phyloP scores from a whole-genome alignment of 1,139 yeast genomes.

The Waltiozyma sp. region DNA sequence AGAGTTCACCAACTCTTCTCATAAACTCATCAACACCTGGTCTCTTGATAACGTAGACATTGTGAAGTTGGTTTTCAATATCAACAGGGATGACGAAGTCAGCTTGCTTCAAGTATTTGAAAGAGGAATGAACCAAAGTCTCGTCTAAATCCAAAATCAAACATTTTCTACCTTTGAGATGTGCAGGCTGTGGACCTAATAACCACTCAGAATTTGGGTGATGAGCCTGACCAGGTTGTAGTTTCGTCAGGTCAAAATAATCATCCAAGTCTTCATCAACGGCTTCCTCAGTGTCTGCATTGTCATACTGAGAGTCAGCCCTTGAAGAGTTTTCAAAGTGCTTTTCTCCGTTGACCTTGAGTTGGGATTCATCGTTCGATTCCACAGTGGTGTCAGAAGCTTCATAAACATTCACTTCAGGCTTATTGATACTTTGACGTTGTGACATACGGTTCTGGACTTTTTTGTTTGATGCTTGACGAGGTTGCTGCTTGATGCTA shows the following conservation, averaged over 20 bases:
- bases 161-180: conserved; percentile 57
- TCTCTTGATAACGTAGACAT: conserved; percentile 90
- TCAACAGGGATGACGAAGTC: conserved; percentile 92
- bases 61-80: conserved; percentile 84
- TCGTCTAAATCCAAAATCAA: conserved; percentile 89
- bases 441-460: not conserved
- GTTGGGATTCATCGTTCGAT: conserved; percentile 3
- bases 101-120: conserved; percentile 82
- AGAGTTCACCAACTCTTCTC: conserved; percentile 70
- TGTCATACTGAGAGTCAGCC: not conserved
- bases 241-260: conserved; percentile 40
- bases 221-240: conserved; percentile 61
- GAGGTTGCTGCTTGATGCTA: conserved; percentile 1
- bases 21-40: conserved; percentile 97
- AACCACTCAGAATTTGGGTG: conserved; percentile 54
- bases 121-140: conserved; percentile 91
- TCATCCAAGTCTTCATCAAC: conserved; percentile 13
- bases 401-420: conserved; percentile 17
- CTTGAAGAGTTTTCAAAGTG: not conserved
- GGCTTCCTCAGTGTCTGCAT: conserved; percentile 1
- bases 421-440: conserved; percentile 3
- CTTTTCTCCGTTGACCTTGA: not conserved
- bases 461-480: not conserved
- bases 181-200: conserved; percentile 40
- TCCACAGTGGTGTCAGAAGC: conserved; percentile 18